Conservation (phyloP, 306 rosid species). For the Gleditsia sinensis region DNA sequence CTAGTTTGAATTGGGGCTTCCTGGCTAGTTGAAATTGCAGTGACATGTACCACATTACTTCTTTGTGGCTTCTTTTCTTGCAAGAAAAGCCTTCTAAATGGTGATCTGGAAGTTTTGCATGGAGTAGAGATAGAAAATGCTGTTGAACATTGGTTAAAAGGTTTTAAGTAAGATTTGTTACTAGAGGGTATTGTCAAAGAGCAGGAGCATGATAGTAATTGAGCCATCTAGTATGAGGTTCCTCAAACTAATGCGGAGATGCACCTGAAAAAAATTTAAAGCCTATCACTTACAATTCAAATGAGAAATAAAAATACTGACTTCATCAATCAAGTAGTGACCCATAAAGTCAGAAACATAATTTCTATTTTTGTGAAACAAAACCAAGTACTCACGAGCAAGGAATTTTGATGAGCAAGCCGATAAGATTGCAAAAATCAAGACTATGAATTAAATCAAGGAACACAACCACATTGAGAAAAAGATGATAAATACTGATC, state of each 20-base stretch:
- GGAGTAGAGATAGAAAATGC: slow-evolving; percentile 44
- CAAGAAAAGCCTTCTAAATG: slow-evolving; percentile 51
- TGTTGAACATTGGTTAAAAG: slow-evolving; percentile 43
- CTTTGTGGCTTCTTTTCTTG: slow-evolving; percentile 46
- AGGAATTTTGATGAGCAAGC: not conserved
- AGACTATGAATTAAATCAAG: slow-evolving; percentile 4
- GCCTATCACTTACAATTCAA: slow-evolving; percentile 15
- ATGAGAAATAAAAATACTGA: not conserved
- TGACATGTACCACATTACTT: slow-evolving; percentile 43
- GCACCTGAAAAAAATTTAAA: slow-evolving; percentile 43
- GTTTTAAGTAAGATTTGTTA: slow-evolving; percentile 51
- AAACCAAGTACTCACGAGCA: slow-evolving; percentile 5
- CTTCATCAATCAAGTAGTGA: not conserved
- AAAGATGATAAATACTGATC: not conserved
- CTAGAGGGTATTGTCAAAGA: slow-evolving; percentile 55
- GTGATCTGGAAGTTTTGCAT: slow-evolving; percentile 44
- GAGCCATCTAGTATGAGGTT: slow-evolving; percentile 59
- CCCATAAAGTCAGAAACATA: not conserved
- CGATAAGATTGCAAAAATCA: not conserved
- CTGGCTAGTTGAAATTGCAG: slow-evolving; percentile 57
- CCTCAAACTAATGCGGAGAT: slow-evolving; percentile 16
- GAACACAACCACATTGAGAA: not conserved
- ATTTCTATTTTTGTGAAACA: not conserved
- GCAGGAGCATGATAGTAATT: slow-evolving; percentile 76
- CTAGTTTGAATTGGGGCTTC: slow-evolving; percentile 61